Evolutionary conservation across 2,329 filamentous ascomycete species (phyloP).

Genomic region (Neonectria hederae): DNA sequence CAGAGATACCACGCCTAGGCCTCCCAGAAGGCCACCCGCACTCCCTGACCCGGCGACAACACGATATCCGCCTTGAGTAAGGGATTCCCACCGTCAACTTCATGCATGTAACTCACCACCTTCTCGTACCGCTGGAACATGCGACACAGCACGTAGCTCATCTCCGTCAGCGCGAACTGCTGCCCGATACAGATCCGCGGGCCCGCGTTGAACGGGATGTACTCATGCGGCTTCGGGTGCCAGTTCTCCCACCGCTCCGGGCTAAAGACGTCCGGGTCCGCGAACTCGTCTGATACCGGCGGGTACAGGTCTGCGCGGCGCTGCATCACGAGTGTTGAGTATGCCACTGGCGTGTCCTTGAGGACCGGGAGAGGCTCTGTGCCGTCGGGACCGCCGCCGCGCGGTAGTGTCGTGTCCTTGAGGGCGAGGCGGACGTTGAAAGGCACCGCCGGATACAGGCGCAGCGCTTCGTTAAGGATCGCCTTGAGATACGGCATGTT

Average conservation of each 20-base stretch:
- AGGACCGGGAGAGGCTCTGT: constrained; percentile 69
- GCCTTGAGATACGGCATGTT: constrained; percentile 84
- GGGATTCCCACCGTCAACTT: constrained; percentile 64
- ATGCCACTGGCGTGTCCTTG: constrained; percentile 72
- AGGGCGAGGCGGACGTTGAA: constrained; percentile 80
- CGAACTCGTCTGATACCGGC: constrained; percentile 54
- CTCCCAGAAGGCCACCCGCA: constrained; percentile 66
- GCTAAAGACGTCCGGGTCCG: constrained; percentile 62
- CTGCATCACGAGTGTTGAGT: constrained; percentile 78
- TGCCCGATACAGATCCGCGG: constrained; percentile 81
- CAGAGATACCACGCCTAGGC: constrained; percentile 42
- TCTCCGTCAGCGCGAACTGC: constrained; percentile 84
- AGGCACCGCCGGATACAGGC: constrained; percentile 80
- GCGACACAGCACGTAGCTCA: constrained; percentile 75
- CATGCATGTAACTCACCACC: constrained; percentile 66
- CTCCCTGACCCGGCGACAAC: constrained; percentile 66
- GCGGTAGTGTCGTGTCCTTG: constrained; percentile 77
- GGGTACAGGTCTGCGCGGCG: constrained; percentile 72
- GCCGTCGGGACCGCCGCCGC: constrained; percentile 73
- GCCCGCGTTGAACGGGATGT: constrained; percentile 79
- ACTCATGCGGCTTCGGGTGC: constrained; percentile 74
- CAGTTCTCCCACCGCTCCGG: constrained; percentile 74
- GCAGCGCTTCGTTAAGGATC: constrained; percentile 79
- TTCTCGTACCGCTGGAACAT: constrained; percentile 77
- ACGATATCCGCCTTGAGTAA: constrained; percentile 68